Evolutionary conservation across 495 filamentous ascomycete species (phyloP).

Genomic region (Penicillium silybi): DNA sequence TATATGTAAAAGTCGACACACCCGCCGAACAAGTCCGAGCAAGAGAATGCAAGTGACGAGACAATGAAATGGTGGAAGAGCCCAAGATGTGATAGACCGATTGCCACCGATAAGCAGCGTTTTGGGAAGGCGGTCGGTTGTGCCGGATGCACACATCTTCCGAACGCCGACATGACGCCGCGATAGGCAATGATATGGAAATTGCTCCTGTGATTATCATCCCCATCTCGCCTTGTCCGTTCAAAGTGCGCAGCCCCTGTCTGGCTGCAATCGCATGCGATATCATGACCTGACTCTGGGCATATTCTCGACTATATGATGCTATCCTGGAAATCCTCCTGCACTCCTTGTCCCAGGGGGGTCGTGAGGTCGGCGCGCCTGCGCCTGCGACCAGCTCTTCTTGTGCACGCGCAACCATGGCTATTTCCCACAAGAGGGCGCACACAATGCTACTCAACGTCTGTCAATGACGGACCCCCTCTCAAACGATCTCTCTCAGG

Average conservation of each 20-base stretch:
- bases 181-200: slow-evolving; percentile 24
- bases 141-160: slow-evolving; percentile 6
- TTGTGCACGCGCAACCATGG: slow-evolving; percentile 18
- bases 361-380: slow-evolving; percentile 26
- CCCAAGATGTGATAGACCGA: background rate
- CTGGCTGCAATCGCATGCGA: slow-evolving; percentile 9
- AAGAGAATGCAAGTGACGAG: background rate
- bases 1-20: background rate
- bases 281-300: slow-evolving; percentile 24
- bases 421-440: background rate
- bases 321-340: slow-evolving; percentile 29
- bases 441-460: slow-evolving; percentile 22
- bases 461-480: slow-evolving; percentile 17
- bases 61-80: background rate
- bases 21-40: background rate
- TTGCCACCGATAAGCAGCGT: background rate
- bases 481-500: slow-evolving; percentile 32
- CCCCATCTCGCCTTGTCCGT: background rate
- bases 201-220: background rate
- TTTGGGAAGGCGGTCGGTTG: slow-evolving; percentile 22
- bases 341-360: slow-evolving; percentile 36
- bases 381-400: slow-evolving; percentile 22
- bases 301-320: slow-evolving; percentile 10
- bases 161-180: slow-evolving; percentile 26
- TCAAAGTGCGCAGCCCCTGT: slow-evolving; percentile 5